Evolutionary conservation across 495 filamentous ascomycete genomes (phyloP), one percentile per base, ranked within the genome.

Genomic region (Astrothelium subdiscretum): DNA sequence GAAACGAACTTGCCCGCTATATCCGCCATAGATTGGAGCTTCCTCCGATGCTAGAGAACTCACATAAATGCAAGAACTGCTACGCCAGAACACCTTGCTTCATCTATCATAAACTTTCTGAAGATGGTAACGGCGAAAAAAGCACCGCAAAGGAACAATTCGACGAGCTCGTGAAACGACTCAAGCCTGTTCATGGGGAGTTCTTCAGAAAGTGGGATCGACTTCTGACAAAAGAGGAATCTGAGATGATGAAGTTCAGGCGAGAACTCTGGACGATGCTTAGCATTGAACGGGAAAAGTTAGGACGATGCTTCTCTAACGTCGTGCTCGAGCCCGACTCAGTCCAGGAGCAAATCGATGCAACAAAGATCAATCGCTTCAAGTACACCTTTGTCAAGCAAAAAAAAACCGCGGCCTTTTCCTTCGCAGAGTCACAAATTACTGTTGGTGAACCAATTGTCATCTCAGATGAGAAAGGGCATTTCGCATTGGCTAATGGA

Each of bases 181-280:
- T 97, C 31, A 89, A 80, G 31, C 80, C 86, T 1, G 70, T 74
- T 2, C 90, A 96, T 71, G 80, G 81, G 61, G 82, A 84, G 12
- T 98, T 97, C 69, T 96, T 98, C 70, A 78, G 85, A 43, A 96
- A 92, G 70, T 98, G 94, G 94, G 92, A 98, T 72, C 79, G 85
- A 48, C 81, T 98, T 5, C 77, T 98, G 15, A 96, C 92, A 1
- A 95, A 94, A 70, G 94, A 98, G 73, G 94, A 98, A 71, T 88
- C 84, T 64, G 90, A 92, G 68, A 81, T 87, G 64, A 85, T 91
- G 66, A 90, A 87, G 68, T 83, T 94, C 66, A 84, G 87, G 59
- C 80, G 89, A 63, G 94, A 98, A 71, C 80, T 98, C 1, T 98
- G 94, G 94, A 96, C 92, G 15, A 88, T 98, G 84, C 70, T 89